Evolutionary conservation across 2,329 filamentous ascomycete genomes (phyloP).

Genomic region (Bipolaris zeicola): DNA sequence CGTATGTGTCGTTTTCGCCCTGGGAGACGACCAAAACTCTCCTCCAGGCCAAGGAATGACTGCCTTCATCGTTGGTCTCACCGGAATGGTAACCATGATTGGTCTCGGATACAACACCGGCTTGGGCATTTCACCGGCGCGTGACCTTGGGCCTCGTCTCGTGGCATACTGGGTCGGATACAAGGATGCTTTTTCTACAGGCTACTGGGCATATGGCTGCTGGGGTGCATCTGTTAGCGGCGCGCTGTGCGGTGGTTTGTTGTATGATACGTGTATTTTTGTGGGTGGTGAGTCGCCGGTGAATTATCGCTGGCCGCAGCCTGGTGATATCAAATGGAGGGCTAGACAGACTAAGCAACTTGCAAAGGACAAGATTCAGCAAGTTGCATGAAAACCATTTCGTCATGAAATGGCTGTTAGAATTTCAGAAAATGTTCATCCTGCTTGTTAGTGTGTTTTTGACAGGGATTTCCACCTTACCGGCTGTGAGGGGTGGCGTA

Average conservation of each 20-base stretch:
- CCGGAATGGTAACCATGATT: constrained; percentile 33
- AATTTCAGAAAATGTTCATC: no score
- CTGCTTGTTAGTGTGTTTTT: not conserved
- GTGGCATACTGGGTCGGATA: constrained; percentile 72
- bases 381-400: constrained; percentile 9
- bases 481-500: not conserved
- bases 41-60: constrained; percentile 57
- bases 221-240: constrained; percentile 35
- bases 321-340: constrained; percentile 31
- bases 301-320: constrained; percentile 38
- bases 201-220: constrained; percentile 39
- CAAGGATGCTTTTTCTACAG: constrained; percentile 51
- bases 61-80: constrained; percentile 48
- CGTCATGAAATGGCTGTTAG: not conserved
- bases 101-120: constrained; percentile 38
- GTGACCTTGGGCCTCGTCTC: constrained; percentile 73
- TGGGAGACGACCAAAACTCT: constrained; percentile 57
- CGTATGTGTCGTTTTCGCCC: constrained; percentile 72
- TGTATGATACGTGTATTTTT: constrained; percentile 43
- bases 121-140: constrained; percentile 67
- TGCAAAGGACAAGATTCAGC: constrained; percentile 23
- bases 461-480: not conserved
- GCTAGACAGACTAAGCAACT: constrained; percentile 19
- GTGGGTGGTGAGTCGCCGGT: constrained; percentile 39
- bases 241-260: constrained; percentile 31